Percentiles rank a stretch among this genome's conserved stretches.
phyloP scores from a whole-genome alignment of 1,284 basidiomycete species.

The Blastosporella zonata region DNA sequence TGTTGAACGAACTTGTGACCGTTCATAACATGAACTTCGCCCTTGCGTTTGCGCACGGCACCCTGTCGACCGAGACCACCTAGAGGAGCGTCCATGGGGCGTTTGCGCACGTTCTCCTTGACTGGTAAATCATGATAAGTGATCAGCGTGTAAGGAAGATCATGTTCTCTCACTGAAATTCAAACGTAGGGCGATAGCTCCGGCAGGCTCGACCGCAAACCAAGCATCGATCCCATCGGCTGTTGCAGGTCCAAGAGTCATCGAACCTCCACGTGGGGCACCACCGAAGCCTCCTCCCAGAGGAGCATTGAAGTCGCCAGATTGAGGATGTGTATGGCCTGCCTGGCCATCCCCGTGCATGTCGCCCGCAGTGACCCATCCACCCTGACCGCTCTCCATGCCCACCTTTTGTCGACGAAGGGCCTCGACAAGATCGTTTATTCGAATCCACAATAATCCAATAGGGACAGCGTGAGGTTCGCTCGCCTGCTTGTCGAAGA shows the following conservation, averaged over 20 bases:
- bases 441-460: constrained; percentile 93
- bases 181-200: constrained; percentile 81
- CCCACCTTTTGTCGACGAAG: constrained; percentile 90
- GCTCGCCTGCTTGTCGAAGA: constrained; percentile 89
- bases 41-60: constrained; percentile 96
- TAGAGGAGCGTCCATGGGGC: constrained; percentile 82
- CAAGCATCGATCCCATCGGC: constrained; percentile 91
- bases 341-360: constrained; percentile 61
- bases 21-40: constrained; percentile 99
- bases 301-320: constrained; percentile 57
- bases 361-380: constrained; percentile 91
- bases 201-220: constrained; percentile 98
- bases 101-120: constrained; percentile 95
- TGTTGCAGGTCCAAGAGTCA: constrained; percentile 31
- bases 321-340: constrained; percentile 35
- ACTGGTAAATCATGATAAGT: constrained; percentile 46
- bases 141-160: constrained; percentile 4
- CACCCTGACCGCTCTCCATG: constrained; percentile 80
- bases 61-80: constrained; percentile 95
- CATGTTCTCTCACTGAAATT: constrained; percentile 76
- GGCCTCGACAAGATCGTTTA: constrained; percentile 95
- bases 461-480: constrained; percentile 85
- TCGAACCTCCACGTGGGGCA: constrained; percentile 31
- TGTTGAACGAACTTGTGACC: constrained; percentile 97
- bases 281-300: constrained; percentile 49